These are phyloP conservation scores for Tulasnella calospora DNA, from an alignment of 768 basidiomycete genomes.

Conservation along the genomic window DNA sequence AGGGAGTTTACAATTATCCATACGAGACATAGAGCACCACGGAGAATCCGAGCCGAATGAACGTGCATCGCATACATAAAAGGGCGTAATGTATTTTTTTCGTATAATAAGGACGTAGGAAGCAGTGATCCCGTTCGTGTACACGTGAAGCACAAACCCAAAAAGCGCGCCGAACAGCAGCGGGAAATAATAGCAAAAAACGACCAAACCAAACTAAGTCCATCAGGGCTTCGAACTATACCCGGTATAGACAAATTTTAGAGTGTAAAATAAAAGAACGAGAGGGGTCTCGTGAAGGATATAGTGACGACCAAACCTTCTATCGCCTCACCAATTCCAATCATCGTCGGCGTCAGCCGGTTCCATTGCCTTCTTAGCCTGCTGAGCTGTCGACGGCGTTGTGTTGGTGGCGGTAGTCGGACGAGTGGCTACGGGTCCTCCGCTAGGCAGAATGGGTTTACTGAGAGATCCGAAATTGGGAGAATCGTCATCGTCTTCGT, in stretches of 20 bases:
- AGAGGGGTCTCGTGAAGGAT: neutral
- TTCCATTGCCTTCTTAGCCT: neutral
- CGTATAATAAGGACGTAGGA: neutral
- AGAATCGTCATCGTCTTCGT: constrained; percentile 16
- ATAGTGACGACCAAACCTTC: neutral
- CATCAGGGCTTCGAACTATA: neutral
- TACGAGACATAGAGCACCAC: neutral
- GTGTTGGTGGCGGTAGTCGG: neutral
- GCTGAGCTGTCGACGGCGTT: neutral
- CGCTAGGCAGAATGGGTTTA: constrained; percentile 16
- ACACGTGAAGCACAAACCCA: neutral
- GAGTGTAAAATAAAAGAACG: neutral
- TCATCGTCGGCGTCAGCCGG: constrained; percentile 28
- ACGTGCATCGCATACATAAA: neutral
- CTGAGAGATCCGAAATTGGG: constrained; percentile 11
- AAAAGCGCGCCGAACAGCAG: neutral
- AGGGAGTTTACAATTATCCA: neutral
- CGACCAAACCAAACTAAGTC: neutral
- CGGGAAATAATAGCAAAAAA: neutral
- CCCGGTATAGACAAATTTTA: neutral
- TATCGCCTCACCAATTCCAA: constrained; percentile 31
- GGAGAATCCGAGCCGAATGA: neutral
- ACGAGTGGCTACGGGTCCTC: constrained; percentile 1
- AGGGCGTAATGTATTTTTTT: constrained; percentile 3
- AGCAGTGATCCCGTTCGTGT: neutral